Percentiles rank a stretch among this genome's conserved stretches.
Conservation (phyloP, 805 yeast species). For the Starmera amethionina region DNA sequence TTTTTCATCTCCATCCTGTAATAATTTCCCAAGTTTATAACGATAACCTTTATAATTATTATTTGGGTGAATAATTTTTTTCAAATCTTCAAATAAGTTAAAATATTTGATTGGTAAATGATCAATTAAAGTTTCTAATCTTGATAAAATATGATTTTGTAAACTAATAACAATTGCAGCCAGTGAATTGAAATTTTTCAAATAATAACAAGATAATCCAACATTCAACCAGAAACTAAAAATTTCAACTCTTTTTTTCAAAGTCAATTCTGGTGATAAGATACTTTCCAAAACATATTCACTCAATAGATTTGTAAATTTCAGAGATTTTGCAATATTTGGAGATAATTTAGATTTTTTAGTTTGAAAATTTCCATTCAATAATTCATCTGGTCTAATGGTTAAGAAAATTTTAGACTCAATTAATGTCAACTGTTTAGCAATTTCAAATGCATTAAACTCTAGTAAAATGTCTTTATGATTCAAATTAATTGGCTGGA, state of each 20-base stretch:
- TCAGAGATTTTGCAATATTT: slow-evolving; percentile 48
- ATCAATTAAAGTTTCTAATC: slow-evolving; percentile 52
- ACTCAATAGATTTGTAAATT: slow-evolving; percentile 63
- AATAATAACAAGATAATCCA: slow-evolving; percentile 60
- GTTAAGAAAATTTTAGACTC: slow-evolving; percentile 59
- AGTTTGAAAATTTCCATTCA: slow-evolving; percentile 53
- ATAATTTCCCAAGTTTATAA: slow-evolving; percentile 45
- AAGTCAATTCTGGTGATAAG: slow-evolving; percentile 38
- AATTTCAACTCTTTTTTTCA: slow-evolving; percentile 41
- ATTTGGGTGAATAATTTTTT: slow-evolving; percentile 64
- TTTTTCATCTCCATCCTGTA: slow-evolving; percentile 30
- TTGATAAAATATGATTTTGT: slow-evolving; percentile 61
- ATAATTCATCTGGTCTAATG: slow-evolving; percentile 54
- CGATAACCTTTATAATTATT: slow-evolving; percentile 67
- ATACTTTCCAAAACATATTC: slow-evolving; percentile 66
- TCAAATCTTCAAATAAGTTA: slow-evolving; percentile 52
- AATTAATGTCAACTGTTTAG: slow-evolving; percentile 66
- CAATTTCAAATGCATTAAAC: slow-evolving; percentile 56
- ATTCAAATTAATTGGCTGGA: slow-evolving; percentile 7
- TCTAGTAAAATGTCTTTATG: slow-evolving; percentile 24
- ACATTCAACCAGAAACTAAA: slow-evolving; percentile 66
- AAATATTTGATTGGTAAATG: slow-evolving; percentile 47
- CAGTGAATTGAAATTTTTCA: slow-evolving; percentile 68
- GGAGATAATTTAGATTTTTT: slow-evolving; percentile 55
- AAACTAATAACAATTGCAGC: slow-evolving; percentile 72